Evolutionary conservation across 2,329 filamentous ascomycete genomes (phyloP).

Genomic region (Beauveria rudraprayagi): DNA sequence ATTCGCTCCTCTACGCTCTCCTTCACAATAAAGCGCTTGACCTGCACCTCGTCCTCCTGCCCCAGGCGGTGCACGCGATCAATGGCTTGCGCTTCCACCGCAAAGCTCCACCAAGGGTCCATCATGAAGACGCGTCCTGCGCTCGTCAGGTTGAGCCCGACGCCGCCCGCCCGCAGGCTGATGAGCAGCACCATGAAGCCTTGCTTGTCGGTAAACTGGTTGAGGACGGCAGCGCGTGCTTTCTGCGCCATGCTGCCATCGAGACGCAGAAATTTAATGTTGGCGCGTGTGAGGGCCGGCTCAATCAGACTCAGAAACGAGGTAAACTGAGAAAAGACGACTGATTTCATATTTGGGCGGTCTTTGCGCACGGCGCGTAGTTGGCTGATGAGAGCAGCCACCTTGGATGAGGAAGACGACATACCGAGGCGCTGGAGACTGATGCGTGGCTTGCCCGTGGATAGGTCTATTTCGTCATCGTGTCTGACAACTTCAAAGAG

Average conservation of each 20-base stretch:
- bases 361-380: constrained; percentile 60
- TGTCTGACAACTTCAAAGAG: constrained; percentile 88
- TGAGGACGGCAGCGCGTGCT: constrained; percentile 67
- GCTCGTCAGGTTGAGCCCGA: constrained; percentile 85
- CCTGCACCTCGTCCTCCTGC: constrained; percentile 75
- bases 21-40: constrained; percentile 81
- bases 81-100: constrained; percentile 92
- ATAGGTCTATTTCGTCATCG: constrained; percentile 47
- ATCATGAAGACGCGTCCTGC: constrained; percentile 95
- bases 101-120: constrained; percentile 99
- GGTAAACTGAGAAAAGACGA: constrained; percentile 96
- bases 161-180: constrained; percentile 81
- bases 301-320: constrained; percentile 90
- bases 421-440: constrained; percentile 52
- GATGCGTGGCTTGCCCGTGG: constrained; percentile 42
- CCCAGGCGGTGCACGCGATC: constrained; percentile 97
- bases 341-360: constrained; percentile 69
- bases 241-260: constrained; percentile 89
- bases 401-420: constrained; percentile 76
- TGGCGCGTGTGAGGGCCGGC: constrained; percentile 62
- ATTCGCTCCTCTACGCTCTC: constrained; percentile 93
- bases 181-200: constrained; percentile 72
- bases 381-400: constrained; percentile 68
- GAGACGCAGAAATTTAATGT: constrained; percentile 75
- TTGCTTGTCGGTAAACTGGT: constrained; percentile 54